Conservation (phyloP, 768 basidiomycete genomes). For the Kwoniella europaea region DNA sequence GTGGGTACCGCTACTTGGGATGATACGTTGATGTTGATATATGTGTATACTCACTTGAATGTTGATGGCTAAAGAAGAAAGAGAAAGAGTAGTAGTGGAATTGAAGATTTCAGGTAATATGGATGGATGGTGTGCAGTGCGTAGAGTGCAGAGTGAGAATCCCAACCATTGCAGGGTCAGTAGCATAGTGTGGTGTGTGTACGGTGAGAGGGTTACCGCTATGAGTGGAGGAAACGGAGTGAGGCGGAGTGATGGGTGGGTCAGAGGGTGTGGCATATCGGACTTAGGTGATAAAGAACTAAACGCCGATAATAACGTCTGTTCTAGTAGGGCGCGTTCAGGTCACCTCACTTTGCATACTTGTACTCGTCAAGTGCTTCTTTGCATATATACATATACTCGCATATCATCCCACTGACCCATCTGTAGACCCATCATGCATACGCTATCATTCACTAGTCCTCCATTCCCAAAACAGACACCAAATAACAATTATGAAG, state of each 20-base stretch:
- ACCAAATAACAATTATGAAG: too few relatives aligned
- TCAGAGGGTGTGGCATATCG: conserved; percentile 5
- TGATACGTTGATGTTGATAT: not conserved
- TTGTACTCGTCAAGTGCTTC: too few relatives aligned
- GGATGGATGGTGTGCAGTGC: conserved; percentile 2
- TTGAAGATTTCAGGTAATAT: conserved; percentile 12
- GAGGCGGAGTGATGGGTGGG: not conserved
- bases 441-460: not conserved
- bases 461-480: not conserved
- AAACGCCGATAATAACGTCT: conserved; percentile 11
- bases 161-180: not conserved
- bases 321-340: too few relatives aligned
- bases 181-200: not conserved
- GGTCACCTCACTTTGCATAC: too few relatives aligned
- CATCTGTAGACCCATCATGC: not conserved
- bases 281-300: conserved; percentile 5
- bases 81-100: not conserved
- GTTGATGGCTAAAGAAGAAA: conserved; percentile 24
- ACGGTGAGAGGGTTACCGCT: not conserved
- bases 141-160: conserved; percentile 6
- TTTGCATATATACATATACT: too few relatives aligned
- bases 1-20: conserved; percentile 15
- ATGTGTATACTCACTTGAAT: conserved; percentile 28
- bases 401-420: too few relatives aligned
- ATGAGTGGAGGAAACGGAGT: not conserved